These are phyloP conservation scores for Trichoderma atroviride DNA, from an alignment of 2,329 filamentous ascomycete genomes.

Conservation along the genomic window DNA sequence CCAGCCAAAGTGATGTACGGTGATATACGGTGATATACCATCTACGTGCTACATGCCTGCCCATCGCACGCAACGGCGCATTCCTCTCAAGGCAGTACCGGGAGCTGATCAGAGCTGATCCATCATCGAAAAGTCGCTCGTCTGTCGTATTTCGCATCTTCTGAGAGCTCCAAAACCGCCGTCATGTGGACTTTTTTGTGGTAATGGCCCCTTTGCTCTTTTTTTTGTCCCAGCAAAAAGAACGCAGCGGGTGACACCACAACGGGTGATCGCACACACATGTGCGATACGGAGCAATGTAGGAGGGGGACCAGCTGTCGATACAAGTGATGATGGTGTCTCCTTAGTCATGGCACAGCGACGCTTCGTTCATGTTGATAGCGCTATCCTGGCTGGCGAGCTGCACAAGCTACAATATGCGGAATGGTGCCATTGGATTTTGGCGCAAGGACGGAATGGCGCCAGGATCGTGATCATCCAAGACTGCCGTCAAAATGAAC, in stretches of 20 bases:
- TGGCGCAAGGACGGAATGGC: slow-evolving; percentile 10
- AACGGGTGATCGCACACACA: background rate
- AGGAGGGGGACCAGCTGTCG: background rate
- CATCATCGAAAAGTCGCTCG: slow-evolving; percentile 20
- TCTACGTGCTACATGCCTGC: background rate
- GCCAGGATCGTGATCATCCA: slow-evolving; percentile 14
- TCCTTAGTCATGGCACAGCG: background rate
- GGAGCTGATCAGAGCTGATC: slow-evolving; percentile 17
- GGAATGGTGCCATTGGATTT: background rate
- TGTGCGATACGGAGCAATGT: slow-evolving; percentile 1
- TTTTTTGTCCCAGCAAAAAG: background rate
- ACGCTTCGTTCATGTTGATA: slow-evolving; percentile 14
- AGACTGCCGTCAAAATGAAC: background rate
- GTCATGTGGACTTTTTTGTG: slow-evolving; percentile 24
- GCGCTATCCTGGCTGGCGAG: slow-evolving; percentile 14
- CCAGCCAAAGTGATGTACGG: background rate
- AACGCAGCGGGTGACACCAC: slow-evolving; percentile 12
- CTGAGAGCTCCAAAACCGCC: slow-evolving; percentile 8
- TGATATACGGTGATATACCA: background rate
- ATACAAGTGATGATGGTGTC: background rate
- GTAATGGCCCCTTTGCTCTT: background rate
- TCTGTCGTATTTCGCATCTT: background rate
- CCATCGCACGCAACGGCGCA: background rate
- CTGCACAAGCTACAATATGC: slow-evolving; percentile 17
- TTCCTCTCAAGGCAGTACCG: slow-evolving; percentile 7